These are phyloP conservation scores for Cytospora piceicola DNA, from an alignment of 2,329 filamentous ascomycete species.

Conservation along the genomic window DNA sequence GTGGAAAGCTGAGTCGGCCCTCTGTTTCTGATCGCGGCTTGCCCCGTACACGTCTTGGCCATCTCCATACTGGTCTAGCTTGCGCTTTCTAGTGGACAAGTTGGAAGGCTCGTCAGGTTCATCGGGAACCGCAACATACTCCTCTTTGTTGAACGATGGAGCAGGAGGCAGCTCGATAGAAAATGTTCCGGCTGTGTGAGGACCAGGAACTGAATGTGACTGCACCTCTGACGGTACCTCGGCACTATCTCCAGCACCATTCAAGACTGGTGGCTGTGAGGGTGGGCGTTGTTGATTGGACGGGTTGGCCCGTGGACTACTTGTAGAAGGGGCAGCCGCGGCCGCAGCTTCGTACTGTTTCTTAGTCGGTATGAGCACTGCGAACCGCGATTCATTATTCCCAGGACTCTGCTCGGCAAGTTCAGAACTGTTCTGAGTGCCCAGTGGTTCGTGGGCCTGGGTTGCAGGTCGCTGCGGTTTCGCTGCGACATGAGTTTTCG, in stretches of 20 bases:
- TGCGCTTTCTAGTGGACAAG: conserved; percentile 58
- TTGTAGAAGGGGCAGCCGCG: conserved; percentile 2
- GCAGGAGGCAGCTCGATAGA: conserved; percentile 52
- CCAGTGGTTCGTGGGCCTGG: conserved; percentile 4
- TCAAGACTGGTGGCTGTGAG: conserved; percentile 35
- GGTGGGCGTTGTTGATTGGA: conserved; percentile 36
- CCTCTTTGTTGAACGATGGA: conserved; percentile 53
- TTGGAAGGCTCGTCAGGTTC: conserved; percentile 51
- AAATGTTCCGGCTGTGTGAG: conserved; percentile 39
- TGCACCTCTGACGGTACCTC: conserved; percentile 6
- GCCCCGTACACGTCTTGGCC: conserved; percentile 62
- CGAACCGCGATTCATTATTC: conserved; percentile 47
- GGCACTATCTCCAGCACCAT: background rate
- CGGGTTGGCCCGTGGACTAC: background rate
- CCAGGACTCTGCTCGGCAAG: conserved; percentile 39
- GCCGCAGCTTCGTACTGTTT: conserved; percentile 36
- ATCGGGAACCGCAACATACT: conserved; percentile 55
- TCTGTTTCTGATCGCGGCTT: conserved; percentile 78
- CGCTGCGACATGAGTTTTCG: conserved; percentile 34
- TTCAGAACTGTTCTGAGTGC: conserved; percentile 24
- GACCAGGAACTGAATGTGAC: conserved; percentile 29
- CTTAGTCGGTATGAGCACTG: conserved; percentile 54
- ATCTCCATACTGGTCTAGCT: conserved; percentile 52
- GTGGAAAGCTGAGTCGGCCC: conserved; percentile 74
- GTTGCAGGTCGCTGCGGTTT: conserved; percentile 33